Evolutionary conservation across 495 filamentous ascomycete genomes (phyloP).

Genomic region (Elasticomyces elasticus): DNA sequence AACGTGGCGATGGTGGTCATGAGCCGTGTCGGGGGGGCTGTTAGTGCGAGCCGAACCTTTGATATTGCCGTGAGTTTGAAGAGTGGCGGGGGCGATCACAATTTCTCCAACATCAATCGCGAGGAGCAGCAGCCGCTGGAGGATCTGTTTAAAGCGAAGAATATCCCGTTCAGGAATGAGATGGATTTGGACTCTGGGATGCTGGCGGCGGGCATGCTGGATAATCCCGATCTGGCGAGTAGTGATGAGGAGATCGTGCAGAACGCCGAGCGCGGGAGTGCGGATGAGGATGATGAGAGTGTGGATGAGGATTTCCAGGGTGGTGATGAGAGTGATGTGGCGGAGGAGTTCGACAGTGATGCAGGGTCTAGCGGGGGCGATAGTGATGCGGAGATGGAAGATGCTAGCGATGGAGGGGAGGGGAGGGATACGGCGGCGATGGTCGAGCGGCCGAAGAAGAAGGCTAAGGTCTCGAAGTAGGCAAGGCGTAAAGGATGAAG

Average conservation of each 20-base stretch:
- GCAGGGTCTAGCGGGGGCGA: slow-evolving; percentile 75
- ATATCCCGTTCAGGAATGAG: slow-evolving; percentile 92
- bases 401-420: slow-evolving; percentile 44
- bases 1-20: slow-evolving; percentile 82
- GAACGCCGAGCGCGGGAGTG: slow-evolving; percentile 80
- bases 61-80: slow-evolving; percentile 91
- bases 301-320: slow-evolving; percentile 93
- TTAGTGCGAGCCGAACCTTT: slow-evolving; percentile 90
- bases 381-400: slow-evolving; percentile 57
- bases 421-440: slow-evolving; percentile 42
- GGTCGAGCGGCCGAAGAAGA: slow-evolving; percentile 58
- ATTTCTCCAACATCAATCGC: slow-evolving; percentile 98
- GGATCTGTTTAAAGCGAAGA: slow-evolving; percentile 89
- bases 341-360: slow-evolving; percentile 86
- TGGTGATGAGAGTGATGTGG: slow-evolving; percentile 84
- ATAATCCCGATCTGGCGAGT: slow-evolving; percentile 59
- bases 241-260: slow-evolving; percentile 81
- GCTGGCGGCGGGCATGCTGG: slow-evolving; percentile 69
- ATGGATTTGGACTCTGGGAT: slow-evolving; percentile 65
- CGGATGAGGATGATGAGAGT: slow-evolving; percentile 91
- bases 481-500: background rate
- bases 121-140: slow-evolving; percentile 95
- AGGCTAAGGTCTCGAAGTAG: slow-evolving; percentile 44
- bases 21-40: slow-evolving; percentile 87
- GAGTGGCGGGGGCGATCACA: slow-evolving; percentile 63